Base-by-base conservation (phyloP, 2,329 filamentous ascomycete genomes). In the Claviceps sp. region DNA sequence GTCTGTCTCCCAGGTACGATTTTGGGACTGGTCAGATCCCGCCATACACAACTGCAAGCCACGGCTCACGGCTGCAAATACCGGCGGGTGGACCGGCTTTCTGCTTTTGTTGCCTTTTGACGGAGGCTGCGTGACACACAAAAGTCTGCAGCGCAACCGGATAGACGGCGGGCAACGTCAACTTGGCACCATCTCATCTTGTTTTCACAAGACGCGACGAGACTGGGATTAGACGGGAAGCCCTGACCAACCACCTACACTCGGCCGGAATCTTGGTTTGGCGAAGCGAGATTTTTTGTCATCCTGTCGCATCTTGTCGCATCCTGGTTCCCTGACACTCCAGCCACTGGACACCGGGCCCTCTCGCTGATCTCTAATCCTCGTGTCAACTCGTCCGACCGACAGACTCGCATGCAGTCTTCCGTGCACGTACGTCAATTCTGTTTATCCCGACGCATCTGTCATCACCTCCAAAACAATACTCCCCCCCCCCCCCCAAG, bases 81-180 rank as follows among this genome's bases (percentile, higher is more conserved):
- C n/a, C 26, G 37, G 26, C 22, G 22, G 42, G 8, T 38, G 37
- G 41, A 42, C 42, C 46, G 34, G 37, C n/a, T n/a, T 42, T 24
- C 43, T 37, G 26, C 26, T 41, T 44, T 52, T 40, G 42, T 50
- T 48, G 47, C 47, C 37, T 42, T 48, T 48, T n/a, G 9, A 42
- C 48, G 24, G 50, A 50, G 20, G 45, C 45, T 34, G 16, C 42
- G 58, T 60, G 42, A 50, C 55, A 60, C 59, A 50, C 55, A 60
- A 56, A 54, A 55, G 47, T 37, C 55, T 60, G 58, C 58, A 52
- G 55, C 55, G 52, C 58, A 53, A 58, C 55, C 54, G 55, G 54
- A 52, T 54, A 53, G 47, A 55, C 58, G 57, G 56, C 53, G 52
- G 44, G 56, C 55, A 53, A 55, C 54, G 42, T 53, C 51, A 56